phyloP scores from a whole-genome alignment of 2,329 filamentous ascomycete species.

The Cladosporium sp. region DNA sequence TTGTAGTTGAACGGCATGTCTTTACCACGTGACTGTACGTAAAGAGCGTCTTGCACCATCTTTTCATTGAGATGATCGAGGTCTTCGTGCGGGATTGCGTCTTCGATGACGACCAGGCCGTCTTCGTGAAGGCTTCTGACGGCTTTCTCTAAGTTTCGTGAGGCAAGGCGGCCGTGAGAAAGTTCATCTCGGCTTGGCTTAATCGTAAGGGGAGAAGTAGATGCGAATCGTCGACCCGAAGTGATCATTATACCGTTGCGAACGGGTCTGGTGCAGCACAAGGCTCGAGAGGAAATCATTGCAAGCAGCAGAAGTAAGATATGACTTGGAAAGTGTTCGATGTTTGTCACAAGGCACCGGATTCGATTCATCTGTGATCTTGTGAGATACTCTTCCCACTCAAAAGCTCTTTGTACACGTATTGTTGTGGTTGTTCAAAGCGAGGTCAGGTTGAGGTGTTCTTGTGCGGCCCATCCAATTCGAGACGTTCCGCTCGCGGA shows the following conservation, averaged over 20 bases:
- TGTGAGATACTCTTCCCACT: no score
- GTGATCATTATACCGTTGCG: not conserved
- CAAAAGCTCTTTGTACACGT: no score
- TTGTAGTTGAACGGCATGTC: constrained; percentile 64
- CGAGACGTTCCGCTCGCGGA: not conserved
- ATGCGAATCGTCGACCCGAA: constrained; percentile 1
- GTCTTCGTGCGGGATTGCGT: constrained; percentile 52
- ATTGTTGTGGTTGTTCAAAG: no score
- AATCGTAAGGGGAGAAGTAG: constrained; percentile 16
- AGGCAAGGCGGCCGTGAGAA: constrained; percentile 1
- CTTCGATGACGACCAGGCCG: constrained; percentile 58
- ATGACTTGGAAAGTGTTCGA: not conserved
- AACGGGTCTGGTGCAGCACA: not conserved
- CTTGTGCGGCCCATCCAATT: not conserved
- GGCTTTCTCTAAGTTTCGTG: constrained; percentile 21
- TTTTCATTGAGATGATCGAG: constrained; percentile 58
- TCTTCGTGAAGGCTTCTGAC: constrained; percentile 38
- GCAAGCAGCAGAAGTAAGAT: not conserved
- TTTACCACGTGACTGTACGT: constrained; percentile 53
- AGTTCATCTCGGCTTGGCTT: constrained; percentile 20
- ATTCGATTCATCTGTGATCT: not conserved
- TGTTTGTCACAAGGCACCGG: not conserved
- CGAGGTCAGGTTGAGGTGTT: not conserved
- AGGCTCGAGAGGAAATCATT: not conserved
- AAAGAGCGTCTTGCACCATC: constrained; percentile 60